These are phyloP conservation scores for Tetrahymena thermophila DNA, from an alignment of 73 alveolate genomes.

Conservation along the genomic window DNA sequence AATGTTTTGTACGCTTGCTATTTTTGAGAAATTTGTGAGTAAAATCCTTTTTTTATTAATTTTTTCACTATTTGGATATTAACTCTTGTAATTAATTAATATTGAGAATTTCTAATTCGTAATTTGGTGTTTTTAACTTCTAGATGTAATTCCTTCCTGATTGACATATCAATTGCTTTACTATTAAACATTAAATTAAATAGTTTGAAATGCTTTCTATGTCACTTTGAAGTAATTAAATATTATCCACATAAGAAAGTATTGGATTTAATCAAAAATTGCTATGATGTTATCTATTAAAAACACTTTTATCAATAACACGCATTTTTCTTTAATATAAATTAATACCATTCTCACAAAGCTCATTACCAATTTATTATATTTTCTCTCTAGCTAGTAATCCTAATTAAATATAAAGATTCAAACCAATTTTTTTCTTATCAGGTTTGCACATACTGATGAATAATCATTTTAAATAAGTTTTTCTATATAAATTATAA, in stretches of 20 bases:
- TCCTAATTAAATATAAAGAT: too few species aligned
- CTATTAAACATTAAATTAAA: not conserved
- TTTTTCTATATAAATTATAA: too few species aligned
- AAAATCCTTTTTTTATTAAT: not conserved
- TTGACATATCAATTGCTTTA: not conserved
- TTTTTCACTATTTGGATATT: not conserved
- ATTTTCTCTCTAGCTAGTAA: not conserved
- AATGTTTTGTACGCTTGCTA: not conserved
- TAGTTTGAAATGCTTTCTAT: not conserved
- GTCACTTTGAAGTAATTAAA: not conserved
- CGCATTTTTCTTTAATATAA: not conserved
- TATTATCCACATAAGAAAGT: not conserved
- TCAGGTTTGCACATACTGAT: not conserved
- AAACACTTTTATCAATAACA: not conserved
- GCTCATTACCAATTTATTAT: not conserved
- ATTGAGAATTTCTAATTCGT: not conserved
- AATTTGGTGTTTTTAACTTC: not conserved
- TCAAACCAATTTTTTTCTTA: not conserved
- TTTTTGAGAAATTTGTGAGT: not conserved
- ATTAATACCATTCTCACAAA: not conserved
- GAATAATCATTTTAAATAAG: not conserved
- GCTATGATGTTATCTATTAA: not conserved
- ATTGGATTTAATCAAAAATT: not conserved
- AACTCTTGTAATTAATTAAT: not conserved
- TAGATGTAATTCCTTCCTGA: not conserved